Conservation (phyloP, 371 early-diverging fungal species). For the Mortierella sp. region DNA sequence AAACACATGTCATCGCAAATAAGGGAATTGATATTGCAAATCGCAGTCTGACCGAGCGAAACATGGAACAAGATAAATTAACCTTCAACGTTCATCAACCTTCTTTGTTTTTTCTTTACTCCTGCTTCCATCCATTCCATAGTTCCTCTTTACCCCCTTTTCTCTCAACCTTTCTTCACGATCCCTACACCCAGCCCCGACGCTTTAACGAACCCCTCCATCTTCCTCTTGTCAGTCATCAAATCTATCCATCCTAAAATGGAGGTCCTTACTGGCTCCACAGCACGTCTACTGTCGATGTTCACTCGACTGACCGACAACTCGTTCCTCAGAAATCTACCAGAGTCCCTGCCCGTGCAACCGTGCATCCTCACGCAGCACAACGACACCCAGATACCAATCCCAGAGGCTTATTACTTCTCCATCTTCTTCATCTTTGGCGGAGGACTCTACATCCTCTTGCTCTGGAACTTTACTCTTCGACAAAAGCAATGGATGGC, state of each 20-base stretch:
- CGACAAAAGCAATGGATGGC: constrained; percentile 39
- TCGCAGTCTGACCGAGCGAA: too few species aligned
- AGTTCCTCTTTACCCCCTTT: too few species aligned
- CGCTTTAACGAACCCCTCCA: too few species aligned
- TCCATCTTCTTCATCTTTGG: constrained; percentile 54
- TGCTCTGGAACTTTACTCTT: constrained; percentile 40
- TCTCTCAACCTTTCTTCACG: too few species aligned
- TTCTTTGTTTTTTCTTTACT: too few species aligned
- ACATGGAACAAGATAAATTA: too few species aligned
- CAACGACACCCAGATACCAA: constrained; percentile 13
- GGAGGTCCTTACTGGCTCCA: constrained; percentile 32
- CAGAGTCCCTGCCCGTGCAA: constrained; percentile 32
- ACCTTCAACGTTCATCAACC: too few species aligned
- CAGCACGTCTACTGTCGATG: constrained; percentile 22
- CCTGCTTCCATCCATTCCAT: too few species aligned
- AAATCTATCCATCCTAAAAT: constrained; percentile 4
- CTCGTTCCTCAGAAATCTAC: constrained; percentile 24
- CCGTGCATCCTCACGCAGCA: constrained; percentile 11
- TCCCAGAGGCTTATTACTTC: constrained; percentile 37
- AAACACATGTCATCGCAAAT: too few species aligned
- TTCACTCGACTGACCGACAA: constrained; percentile 15
- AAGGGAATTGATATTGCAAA: too few species aligned
- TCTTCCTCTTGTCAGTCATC: too few species aligned
- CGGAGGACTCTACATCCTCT: constrained; percentile 42
- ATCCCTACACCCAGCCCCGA: too few species aligned